phyloP scores from a whole-genome alignment of 1,284 basidiomycete genomes.

The Trametes pubescens region DNA sequence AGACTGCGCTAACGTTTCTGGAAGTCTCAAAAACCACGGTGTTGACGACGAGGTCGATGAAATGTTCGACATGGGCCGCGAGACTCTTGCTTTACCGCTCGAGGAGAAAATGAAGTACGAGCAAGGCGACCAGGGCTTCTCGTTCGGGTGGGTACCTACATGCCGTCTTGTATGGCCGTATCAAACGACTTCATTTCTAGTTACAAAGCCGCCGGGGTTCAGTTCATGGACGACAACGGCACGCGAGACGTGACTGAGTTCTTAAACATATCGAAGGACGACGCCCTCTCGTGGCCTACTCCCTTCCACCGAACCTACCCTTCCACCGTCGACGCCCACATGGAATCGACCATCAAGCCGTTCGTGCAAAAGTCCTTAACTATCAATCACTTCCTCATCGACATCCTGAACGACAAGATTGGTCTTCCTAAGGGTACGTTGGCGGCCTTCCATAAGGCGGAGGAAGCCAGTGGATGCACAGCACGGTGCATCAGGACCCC shows the following conservation, averaged over 20 bases:
- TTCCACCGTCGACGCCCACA: slow-evolving; percentile 43
- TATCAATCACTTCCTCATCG: slow-evolving; percentile 43
- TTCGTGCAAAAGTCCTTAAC: slow-evolving; percentile 44
- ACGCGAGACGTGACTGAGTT: slow-evolving; percentile 43
- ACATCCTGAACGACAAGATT: slow-evolving; percentile 43
- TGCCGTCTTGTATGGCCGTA: not conserved
- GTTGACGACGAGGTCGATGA: slow-evolving; percentile 41
- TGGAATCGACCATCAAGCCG: slow-evolving; percentile 43
- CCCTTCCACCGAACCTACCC: slow-evolving; percentile 43
- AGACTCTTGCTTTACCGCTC: slow-evolving; percentile 43
- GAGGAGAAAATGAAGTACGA: slow-evolving; percentile 47
- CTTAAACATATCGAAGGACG: slow-evolving; percentile 44
- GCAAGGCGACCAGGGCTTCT: slow-evolving; percentile 44
- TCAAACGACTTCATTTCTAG: slow-evolving; percentile 21
- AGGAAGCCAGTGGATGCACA: slow-evolving; percentile 43
- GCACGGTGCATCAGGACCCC: slow-evolving; percentile 44
- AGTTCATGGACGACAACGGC: slow-evolving; percentile 44
- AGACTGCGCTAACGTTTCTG: not conserved
- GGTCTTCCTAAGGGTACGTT: slow-evolving; percentile 44
- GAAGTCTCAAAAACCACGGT: slow-evolving; percentile 46
- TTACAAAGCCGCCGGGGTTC: slow-evolving; percentile 44
- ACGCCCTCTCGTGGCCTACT: slow-evolving; percentile 43
- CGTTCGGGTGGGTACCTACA: slow-evolving; percentile 38
- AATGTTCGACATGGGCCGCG: slow-evolving; percentile 47
- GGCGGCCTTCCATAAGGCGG: slow-evolving; percentile 35